phyloP scores from a whole-genome alignment of 306 rosid genomes.

The cucumber (Cucumis sativus) region Cucumber_9930_V3 NC_026661.2:4038001-4038500 shows the following conservation, averaged over 20 bases:
- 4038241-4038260: not conserved
- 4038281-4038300: not conserved
- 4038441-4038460: slow-evolving; percentile 20
- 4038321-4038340: not conserved
- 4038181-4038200: slow-evolving; percentile 73
- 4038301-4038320: not conserved
- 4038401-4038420: slow-evolving; percentile 25
- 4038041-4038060: slow-evolving; percentile 56
- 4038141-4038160: slow-evolving; percentile 48
- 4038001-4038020: not conserved
- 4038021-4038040: slow-evolving; percentile 38
- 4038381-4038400: slow-evolving; percentile 2
- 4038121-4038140: slow-evolving; percentile 32
- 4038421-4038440: slow-evolving; percentile 39
- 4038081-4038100: slow-evolving; percentile 31
- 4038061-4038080: slow-evolving; percentile 40
- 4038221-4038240: slow-evolving; percentile 14
- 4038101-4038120: slow-evolving; percentile 37
- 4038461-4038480: slow-evolving; percentile 21
- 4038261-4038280: not conserved
- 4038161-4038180: slow-evolving; percentile 53
- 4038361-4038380: not conserved
- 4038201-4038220: slow-evolving; percentile 54
- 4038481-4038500: slow-evolving; percentile 21
- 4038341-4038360: not conserved